Evolutionary conservation across 257 asterid genomes (phyloP).

Genomic region (Osmanthus fragrans): DNA sequence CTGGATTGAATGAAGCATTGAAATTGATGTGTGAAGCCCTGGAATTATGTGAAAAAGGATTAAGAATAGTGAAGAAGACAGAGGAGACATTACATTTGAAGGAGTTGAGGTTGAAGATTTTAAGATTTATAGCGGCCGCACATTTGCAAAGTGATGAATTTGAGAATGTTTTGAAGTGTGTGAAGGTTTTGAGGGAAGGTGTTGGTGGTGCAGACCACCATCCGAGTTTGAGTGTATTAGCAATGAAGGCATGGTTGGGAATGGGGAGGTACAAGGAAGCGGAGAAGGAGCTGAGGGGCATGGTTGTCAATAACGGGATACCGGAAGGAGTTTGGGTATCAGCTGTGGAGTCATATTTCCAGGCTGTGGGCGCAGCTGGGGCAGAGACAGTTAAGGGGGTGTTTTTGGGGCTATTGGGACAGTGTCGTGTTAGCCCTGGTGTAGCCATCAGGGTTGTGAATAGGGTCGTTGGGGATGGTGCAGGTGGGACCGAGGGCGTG

Average conservation of each 20-base stretch:
- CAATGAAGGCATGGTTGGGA: conserved; percentile 99
- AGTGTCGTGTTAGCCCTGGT: conserved; percentile 82
- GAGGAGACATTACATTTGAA: conserved; percentile 73
- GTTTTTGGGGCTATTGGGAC: conserved; percentile 76
- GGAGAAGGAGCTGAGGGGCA: conserved; percentile 90
- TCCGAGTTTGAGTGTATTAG: conserved; percentile 91
- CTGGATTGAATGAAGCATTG: conserved; percentile 66
- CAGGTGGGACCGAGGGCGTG: conserved; percentile 59
- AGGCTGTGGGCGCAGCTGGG: conserved; percentile 85
- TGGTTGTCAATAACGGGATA: conserved; percentile 78
- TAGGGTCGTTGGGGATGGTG: conserved; percentile 70
- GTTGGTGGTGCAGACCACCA: conserved; percentile 69
- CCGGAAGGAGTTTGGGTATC: conserved; percentile 99
- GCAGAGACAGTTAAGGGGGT: conserved; percentile 82
- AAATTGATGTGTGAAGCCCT: conserved; percentile 87
- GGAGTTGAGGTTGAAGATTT: conserved; percentile 76
- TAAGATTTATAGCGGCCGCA: conserved; percentile 86
- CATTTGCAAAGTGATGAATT: conserved; percentile 92
- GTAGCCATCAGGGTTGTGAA: conserved; percentile 79
- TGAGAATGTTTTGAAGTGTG: conserved; percentile 90
- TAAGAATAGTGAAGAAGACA: conserved; percentile 73
- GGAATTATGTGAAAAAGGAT: conserved; percentile 88
- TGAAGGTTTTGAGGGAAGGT: conserved; percentile 79
- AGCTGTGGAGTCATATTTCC: conserved; percentile 86
- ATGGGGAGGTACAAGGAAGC: conserved; percentile 78